Evolutionary conservation across 345 rosid species (phyloP).

Genomic region (Boechera divaricarpa): DNA sequence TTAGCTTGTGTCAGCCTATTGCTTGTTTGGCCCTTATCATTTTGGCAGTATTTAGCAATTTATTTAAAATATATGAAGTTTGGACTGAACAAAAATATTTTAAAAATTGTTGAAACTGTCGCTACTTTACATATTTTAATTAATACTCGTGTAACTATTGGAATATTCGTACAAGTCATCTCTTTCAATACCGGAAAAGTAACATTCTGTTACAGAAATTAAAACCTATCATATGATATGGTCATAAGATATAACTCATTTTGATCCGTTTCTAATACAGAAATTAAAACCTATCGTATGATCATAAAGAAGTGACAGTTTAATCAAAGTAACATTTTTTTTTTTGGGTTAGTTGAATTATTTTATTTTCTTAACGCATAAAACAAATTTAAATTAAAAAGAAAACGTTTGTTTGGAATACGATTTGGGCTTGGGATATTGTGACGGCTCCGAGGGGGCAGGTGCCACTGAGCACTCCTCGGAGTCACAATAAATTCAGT

Average conservation of each 20-base stretch:
- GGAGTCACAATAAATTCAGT: conserved; percentile 30
- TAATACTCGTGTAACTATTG: background rate
- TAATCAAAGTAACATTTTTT: too few relatives aligned
- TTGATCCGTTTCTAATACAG: background rate
- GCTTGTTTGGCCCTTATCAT: conserved; percentile 22
- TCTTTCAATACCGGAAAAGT: background rate
- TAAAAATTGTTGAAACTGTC: background rate
- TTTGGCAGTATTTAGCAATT: conserved; percentile 21
- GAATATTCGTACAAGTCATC: background rate
- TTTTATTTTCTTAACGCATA: conserved; percentile 8
- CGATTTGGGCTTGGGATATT: conserved; percentile 5
- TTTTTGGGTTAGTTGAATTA: conserved; percentile 13
- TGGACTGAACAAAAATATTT: background rate
- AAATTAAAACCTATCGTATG: too few relatives aligned
- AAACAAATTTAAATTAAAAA: background rate
- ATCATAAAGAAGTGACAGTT: background rate
- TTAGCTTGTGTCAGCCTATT: conserved; percentile 24
- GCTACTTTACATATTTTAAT: background rate
- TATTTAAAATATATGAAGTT: background rate
- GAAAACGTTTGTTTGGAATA: background rate
- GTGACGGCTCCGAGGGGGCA: conserved; percentile 11
- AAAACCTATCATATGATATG: background rate
- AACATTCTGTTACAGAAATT: background rate
- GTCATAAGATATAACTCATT: background rate
- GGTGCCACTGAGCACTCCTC: conserved; percentile 16